phyloP scores from a whole-genome alignment of 1,284 basidiomycete genomes.

The Wolfiporia cocos region DNA sequence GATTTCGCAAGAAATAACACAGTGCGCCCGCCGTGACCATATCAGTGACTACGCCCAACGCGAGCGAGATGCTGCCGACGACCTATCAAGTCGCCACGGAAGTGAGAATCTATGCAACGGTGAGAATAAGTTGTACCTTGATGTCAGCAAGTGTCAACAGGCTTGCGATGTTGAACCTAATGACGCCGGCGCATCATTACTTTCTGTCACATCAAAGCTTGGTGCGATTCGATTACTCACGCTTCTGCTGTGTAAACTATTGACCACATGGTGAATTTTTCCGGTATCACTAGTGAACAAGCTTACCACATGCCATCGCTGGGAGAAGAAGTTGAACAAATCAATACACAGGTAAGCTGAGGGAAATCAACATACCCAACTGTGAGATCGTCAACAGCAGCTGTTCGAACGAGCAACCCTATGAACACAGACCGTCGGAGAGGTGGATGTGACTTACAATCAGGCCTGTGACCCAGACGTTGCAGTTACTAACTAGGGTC shows the following conservation, averaged over 20 bases:
- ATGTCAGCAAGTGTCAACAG: constrained; percentile 2
- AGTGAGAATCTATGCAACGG: background rate
- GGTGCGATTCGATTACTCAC: too few relatives aligned
- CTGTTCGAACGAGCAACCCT: background rate
- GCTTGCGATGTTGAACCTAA: constrained; percentile 7
- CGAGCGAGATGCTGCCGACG: constrained; percentile 37
- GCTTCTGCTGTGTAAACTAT: constrained; percentile 38
- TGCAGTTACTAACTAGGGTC: constrained; percentile 51
- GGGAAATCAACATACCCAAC: constrained; percentile 32
- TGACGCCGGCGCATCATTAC: too few relatives aligned
- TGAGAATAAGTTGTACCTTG: constrained; percentile 1
- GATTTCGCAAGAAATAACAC: constrained; percentile 44
- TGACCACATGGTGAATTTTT: constrained; percentile 14
- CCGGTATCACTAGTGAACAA: background rate
- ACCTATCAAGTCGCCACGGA: constrained; percentile 20
- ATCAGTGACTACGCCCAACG: constrained; percentile 40
- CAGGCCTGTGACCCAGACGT: constrained; percentile 43
- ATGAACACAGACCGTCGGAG: background rate
- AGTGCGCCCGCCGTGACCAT: constrained; percentile 40
- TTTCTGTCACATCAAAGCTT: background rate
- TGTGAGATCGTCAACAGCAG: constrained; percentile 29
- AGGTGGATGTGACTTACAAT: constrained; percentile 41
- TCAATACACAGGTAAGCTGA: background rate
- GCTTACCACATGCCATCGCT: constrained; percentile 14
- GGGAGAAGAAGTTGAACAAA: background rate